Evolutionary conservation across 2,329 filamentous ascomycete species (phyloP), one percentile per base, ranked within the genome.

Genomic region (Nemania diffusa): DNA sequence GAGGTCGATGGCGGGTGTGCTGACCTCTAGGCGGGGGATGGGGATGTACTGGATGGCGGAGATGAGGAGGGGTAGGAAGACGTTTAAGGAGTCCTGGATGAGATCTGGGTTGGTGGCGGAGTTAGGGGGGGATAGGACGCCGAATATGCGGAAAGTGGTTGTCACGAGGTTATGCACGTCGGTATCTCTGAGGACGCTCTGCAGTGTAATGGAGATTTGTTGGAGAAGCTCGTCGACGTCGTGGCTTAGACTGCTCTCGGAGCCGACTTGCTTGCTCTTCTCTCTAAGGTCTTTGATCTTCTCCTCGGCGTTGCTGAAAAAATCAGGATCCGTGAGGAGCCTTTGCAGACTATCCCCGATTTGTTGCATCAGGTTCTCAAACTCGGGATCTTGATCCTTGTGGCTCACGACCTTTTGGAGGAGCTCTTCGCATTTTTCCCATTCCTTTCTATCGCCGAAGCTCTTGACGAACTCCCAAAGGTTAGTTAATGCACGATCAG

Each of bases 11-110:
- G 92, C 89, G 0, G 94, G 94, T 3, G 91, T 91, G 0, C 92
- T 91, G 5, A 97, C 84, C 78, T 97, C 95, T n/a, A 97, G 80
- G 4, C 95, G 90, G 0, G 94, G 94, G 59, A 98, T 96, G 0
- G 95, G 95, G 3, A 98, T 82, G 79, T 93, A 94, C 77, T 97
- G 94, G 34, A 98, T 85, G 2, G 88, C 88, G 71, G 92, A 86
- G 64, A 97, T 87, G 3, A 94, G 75, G 13, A 93, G 81, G 0
- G 95, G 95, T 5, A 96, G 84, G 76, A 97, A 94, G 13, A 95
- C 88, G 66, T 95, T 91, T 72, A 93, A 85, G 2, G 88, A 82
- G 76, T 98, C 95, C 2, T 88, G 84, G 3, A 96, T 80, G 1
- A 98, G 84, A 29, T 93, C 91, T 0, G 84, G 82, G 75, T 94